These are phyloP conservation scores for Cylindrotheca fusiformis DNA, from an alignment of 108 stramenopile species.

Conservation along the genomic window DNA sequence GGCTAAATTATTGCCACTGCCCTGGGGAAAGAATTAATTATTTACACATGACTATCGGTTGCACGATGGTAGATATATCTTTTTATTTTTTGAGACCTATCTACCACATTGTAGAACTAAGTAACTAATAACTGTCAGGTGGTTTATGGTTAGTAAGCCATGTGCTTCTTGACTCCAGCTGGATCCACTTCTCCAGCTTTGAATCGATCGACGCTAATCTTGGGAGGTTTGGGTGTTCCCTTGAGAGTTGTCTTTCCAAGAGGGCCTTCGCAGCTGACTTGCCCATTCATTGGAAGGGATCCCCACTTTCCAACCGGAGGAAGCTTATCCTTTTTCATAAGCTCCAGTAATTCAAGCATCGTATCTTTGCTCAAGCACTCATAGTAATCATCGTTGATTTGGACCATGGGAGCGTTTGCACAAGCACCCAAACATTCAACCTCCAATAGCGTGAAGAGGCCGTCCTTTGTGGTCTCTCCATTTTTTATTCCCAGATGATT, in stretches of 20 bases:
- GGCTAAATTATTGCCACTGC: too few relatives aligned
- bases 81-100: too few relatives aligned
- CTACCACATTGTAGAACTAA: too few relatives aligned
- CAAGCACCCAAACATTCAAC: slow-evolving; percentile 99
- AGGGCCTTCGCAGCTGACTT: slow-evolving; percentile 99
- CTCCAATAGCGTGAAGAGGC: slow-evolving; percentile 97
- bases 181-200: slow-evolving; percentile 92
- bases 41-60: too few relatives aligned
- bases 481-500: slow-evolving; percentile 95
- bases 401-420: slow-evolving; percentile 99
- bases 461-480: slow-evolving; percentile 95
- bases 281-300: slow-evolving; percentile 99
- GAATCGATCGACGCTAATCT: slow-evolving; percentile 76
- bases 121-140: too few relatives aligned
- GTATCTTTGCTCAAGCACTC: slow-evolving; percentile 98
- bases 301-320: slow-evolving; percentile 98
- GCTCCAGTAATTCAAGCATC: slow-evolving; percentile 90
- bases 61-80: too few relatives aligned
- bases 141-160: slow-evolving; percentile 82
- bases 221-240: slow-evolving; percentile 58
- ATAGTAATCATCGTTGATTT: slow-evolving; percentile 98
- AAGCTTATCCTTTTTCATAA: slow-evolving; percentile 88
- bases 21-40: too few relatives aligned
- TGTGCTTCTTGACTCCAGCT: slow-evolving; percentile 94
- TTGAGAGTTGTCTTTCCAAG: slow-evolving; percentile 91